Evolutionary conservation across 163 green algal species (phyloP), one percentile per base, ranked within the genome.

Genomic region (Scenedesmus sp.): DNA sequence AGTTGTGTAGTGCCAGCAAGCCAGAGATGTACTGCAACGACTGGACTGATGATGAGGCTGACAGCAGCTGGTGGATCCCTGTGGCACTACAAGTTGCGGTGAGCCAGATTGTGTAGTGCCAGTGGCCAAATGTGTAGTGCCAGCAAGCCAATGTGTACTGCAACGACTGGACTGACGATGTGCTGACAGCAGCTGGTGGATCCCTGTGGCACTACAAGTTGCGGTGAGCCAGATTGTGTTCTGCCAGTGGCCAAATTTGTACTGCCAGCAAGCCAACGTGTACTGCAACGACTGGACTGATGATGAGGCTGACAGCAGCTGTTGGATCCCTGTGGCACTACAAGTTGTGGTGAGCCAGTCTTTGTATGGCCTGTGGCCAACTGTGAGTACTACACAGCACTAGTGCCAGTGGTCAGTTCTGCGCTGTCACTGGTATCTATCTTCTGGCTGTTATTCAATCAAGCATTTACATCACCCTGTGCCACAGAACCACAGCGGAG

Each of bases 11-110:
- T 64, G 59, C 34, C 34, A 46, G 34, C 34, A 46, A 46, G 34
- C 34, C 34, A 46, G 34, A 46, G 34, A 46, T 91, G 87, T 91
- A 91, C 70, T 93, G 90, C 90, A 91, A 93, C 74, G 84, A 91
- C 85, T 89, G 76, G 84, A 82, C 55, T 4, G 87, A 86, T 10
- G 74, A 87, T 60, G 55, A 7, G 15, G 20, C 46, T 20, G 87
- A 86, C n/a, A 62, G 34, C 60, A 82, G 59, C 77, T 88, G 77
- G 77, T 92, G 88, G 87, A 77, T 91, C 10, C 87, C 87, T 26
- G 15, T 91, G 10, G 87, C 87, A n/a, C 81, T 86, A 15, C 81
- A 54, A 13, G 81, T 86, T 26, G 81, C 54, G 54, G 81, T 86
- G 15, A 62, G 81, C 18, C 3, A 8, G 23, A 23, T 15, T 64